Evolutionary conservation across 495 filamentous ascomycete genomes (phyloP).

Genomic region (Aspergillus hancockii): DNA sequence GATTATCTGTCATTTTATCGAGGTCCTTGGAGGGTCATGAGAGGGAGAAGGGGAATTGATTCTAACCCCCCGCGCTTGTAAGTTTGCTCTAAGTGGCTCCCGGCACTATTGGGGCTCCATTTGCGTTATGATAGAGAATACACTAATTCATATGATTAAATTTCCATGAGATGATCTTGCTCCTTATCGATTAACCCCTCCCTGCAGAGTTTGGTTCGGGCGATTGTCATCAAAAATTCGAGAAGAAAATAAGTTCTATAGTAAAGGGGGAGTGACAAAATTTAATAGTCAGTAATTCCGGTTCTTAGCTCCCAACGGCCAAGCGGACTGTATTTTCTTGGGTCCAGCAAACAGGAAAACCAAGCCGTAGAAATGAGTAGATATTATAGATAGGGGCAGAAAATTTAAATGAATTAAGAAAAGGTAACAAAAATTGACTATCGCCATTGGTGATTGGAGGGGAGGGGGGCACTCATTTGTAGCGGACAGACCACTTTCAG

Average conservation of each 20-base stretch:
- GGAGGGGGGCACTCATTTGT: neutral
- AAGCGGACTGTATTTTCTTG: neutral
- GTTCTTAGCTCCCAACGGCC: conserved; percentile 5
- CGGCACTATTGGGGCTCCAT: conserved; percentile 10
- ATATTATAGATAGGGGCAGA: neutral
- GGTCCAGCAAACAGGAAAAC: neutral
- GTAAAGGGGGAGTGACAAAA: conserved; percentile 1
- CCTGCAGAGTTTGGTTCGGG: conserved; percentile 9
- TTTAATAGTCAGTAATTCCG: conserved; percentile 4
- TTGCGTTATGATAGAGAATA: neutral
- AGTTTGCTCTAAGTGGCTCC: conserved; percentile 6
- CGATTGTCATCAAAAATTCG: neutral
- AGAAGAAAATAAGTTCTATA: neutral
- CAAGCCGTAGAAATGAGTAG: neutral
- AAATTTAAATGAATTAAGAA: neutral
- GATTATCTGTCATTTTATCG: conserved; percentile 16
- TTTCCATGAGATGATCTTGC: conserved; percentile 6
- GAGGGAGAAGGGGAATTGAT: conserved; percentile 12
- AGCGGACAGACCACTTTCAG: conserved; percentile 9
- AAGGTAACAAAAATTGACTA: neutral
- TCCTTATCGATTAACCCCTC: conserved; percentile 6
- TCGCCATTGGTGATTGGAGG: conserved; percentile 4
- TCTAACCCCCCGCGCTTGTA: neutral
- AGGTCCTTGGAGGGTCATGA: conserved; percentile 9
- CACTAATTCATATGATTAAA: neutral